Base-by-base conservation (phyloP, 106 monocot species). In the Xerophyta viscosa region DNA sequence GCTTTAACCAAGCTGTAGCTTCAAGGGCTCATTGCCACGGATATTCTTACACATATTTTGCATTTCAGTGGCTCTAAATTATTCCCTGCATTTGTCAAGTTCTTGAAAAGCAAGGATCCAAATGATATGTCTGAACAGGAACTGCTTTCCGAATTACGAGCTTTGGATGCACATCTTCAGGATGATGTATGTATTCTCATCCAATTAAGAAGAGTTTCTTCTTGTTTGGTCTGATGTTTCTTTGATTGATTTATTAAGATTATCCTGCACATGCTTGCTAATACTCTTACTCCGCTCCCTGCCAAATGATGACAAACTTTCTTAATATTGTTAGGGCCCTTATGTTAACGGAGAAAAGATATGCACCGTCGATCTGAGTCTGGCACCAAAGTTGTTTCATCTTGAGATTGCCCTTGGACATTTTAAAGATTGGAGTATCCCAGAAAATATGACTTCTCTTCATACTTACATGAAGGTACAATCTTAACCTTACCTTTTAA, bases 361-460 rank as follows among this genome's bases (percentile, higher is more conserved):
- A 56, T 86, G 81, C 59, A 80, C 82, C 3, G 76, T 49, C 54
- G 96, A 96, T 65, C 58, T 96, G 41, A 96, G 82, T 54, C 52
- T 89, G 60, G 96, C 73, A 45, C 89, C 89, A 19, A 96, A 96
- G 45, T 56, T 96, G 50, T 89, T 61, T 55, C 96, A 96, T 71
- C 84, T 96, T 48, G 68, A 85, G 31, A 47, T 82, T 61, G 56
- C 65, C 6, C 85, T 96, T 57, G 78, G 41, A 23, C 96, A 96
- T 77, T 96, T 89, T 66, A 96, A 86, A 71, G 68, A 72, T 20
- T 96, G 96, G 96, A 89, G 58, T 3, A 45, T 96, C 29, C 96
- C 96, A 23, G 85, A 96, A 33, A 67, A 69, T 49, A 63, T 85
- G 50, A 53, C 61, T 28, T 51, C 66, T 69, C 54, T 89, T 66